Conservation (phyloP, 1,284 basidiomycete genomes). For the Malassezia caprae region DNA sequence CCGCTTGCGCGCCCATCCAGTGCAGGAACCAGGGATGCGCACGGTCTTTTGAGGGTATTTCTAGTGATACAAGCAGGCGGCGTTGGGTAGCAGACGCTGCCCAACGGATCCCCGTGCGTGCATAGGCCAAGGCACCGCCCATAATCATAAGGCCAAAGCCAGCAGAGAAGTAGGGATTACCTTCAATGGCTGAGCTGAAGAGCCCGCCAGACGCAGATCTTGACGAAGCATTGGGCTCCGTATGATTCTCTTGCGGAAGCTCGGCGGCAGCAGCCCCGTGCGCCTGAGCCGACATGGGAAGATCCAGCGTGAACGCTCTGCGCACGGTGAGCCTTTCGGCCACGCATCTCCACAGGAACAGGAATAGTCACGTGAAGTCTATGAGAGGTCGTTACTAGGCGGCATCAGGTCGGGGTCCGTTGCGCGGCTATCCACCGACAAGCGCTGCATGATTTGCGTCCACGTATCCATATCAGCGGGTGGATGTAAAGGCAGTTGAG, state of each 20-base stretch:
- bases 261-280: too few species aligned
- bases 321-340: not conserved
- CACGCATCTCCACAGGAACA: not conserved
- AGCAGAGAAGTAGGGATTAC: constrained; percentile 43
- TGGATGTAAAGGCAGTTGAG: not conserved
- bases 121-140: constrained; percentile 33
- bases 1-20: constrained; percentile 69
- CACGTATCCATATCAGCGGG: constrained; percentile 14
- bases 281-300: not conserved
- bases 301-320: not conserved
- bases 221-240: not conserved
- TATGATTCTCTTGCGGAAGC: not conserved
- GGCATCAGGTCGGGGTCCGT: not conserved
- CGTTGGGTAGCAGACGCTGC: constrained; percentile 69
- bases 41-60: constrained; percentile 90
- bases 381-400: not conserved
- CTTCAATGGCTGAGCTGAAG: constrained; percentile 14
- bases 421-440: constrained; percentile 6
- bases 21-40: constrained; percentile 93
- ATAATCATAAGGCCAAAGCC: constrained; percentile 46
- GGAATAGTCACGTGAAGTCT: not conserved
- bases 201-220: not conserved
- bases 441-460: constrained; percentile 11
- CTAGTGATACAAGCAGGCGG: constrained; percentile 82
- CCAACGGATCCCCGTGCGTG: constrained; percentile 55